Evolutionary conservation across 768 basidiomycete genomes (phyloP), one percentile per base, ranked within the genome.

Genomic region (Goffeauzyma gilvescens): DNA sequence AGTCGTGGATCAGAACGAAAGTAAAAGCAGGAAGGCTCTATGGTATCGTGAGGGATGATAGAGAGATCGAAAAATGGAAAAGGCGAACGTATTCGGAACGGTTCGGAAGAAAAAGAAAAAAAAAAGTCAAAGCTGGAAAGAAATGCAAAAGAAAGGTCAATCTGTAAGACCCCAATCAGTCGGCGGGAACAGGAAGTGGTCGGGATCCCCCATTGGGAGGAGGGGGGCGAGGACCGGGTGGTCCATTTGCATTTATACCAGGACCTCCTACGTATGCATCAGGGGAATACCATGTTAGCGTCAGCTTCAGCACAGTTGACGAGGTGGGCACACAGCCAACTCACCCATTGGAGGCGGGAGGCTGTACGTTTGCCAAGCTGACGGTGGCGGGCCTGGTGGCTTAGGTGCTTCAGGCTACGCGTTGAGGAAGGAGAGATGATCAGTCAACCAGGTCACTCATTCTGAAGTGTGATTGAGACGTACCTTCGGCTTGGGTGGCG

Each of bases 311-410:
- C n/a, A n/a, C n/a, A n/a, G n/a, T n/a, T n/a, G n/a, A n/a, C n/a
- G n/a, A n/a, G n/a, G n/a, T n/a, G n/a, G n/a, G n/a, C n/a, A n/a
- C n/a, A n/a, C n/a, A n/a, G n/a, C n/a, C n/a, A 36, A 26, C 41
- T 22, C 33, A 48, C 46, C 47, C 47, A 49, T 49, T 10, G 32
- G 21, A 8, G 41, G 42, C 8, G 47, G 47, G 8, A 49, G 26
- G 27, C 41, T 42, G 26, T 38, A 49, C n/a, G 47, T 28, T 18
- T 44, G 42, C 47, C 47, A 49, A 9, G 47, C 47, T 10, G 45
- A 40, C 15, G 38, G 39, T 17, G 32, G 22, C 7, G 38, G 21
- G 6, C n/a, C n/a, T n/a, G n/a, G n/a, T n/a, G 45, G 38, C 2
- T 20, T 30, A 3, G 39, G 39, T 8, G 39, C 22, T 28, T n/a